Evolutionary conservation across 257 asterid species (phyloP).

Genomic region (Striga asiatica): DNA sequence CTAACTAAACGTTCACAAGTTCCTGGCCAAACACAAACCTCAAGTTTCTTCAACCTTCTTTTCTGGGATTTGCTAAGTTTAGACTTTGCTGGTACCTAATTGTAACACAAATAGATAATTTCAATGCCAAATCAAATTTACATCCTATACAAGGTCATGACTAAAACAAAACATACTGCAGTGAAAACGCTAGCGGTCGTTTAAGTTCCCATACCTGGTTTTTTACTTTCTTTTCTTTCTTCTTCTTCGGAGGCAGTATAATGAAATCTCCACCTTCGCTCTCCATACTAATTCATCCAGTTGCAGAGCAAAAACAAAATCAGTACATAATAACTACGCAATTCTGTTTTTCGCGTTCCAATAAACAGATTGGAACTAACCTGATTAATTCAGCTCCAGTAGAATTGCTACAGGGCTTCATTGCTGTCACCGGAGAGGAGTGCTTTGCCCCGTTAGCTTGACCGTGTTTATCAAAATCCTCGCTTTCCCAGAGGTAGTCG

Average conservation of each 20-base stretch:
- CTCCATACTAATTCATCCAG: conserved; percentile 18
- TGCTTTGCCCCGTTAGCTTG: background rate
- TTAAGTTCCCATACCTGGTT: conserved; percentile 27
- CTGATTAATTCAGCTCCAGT: conserved; percentile 6
- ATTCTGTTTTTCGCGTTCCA: background rate
- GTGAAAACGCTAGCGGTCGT: background rate
- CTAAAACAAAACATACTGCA: background rate
- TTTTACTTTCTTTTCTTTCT: conserved; percentile 32
- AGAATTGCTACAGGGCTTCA: background rate
- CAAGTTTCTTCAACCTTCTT: conserved; percentile 66
- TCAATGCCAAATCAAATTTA: background rate
- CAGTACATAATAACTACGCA: background rate
- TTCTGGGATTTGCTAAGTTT: conserved; percentile 67
- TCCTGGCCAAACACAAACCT: conserved; percentile 32
- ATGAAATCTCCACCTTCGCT: conserved; percentile 33
- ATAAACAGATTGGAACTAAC: background rate
- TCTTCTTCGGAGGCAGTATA: conserved; percentile 40
- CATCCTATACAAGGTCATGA: background rate
- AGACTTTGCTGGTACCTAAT: conserved; percentile 26
- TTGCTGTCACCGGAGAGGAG: background rate
- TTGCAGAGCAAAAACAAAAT: background rate
- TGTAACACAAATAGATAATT: background rate
- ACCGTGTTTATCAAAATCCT: background rate
- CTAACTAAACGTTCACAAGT: background rate
- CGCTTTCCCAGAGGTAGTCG: background rate